Evolutionary conservation across 495 filamentous ascomycete species (phyloP), one percentile per base, ranked within the genome.

Genomic region (Aspergillus indologenus): DNA sequence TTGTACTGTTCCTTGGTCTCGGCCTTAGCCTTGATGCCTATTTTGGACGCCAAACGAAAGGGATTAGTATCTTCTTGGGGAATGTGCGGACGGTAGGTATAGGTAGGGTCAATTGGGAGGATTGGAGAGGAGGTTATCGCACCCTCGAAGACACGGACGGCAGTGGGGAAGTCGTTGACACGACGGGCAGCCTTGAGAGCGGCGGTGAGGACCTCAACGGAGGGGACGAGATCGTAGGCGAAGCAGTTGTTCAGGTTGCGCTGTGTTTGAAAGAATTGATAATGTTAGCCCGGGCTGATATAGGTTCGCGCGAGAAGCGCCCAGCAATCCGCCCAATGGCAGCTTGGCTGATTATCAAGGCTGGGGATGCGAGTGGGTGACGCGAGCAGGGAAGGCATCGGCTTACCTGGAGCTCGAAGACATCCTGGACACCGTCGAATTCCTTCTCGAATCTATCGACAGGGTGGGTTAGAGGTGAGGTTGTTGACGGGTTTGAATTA

Each of bases 211-310:
- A 99, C 95, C 66, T 90, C 86, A 54, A 93, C 85, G 53, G 93
- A 92, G 65, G 94, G 94, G 62, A 99, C 94, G 69, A 99, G 86
- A 85, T 99, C 94, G 87, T 99, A 99, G 74, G 94, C 94, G 79
- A 99, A 99, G 75, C 90, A 92, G 80, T 99, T 99, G 87, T 99
- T 99, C 65, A 99, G 84, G 79, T 99, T 99, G 72, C 94, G 92
- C 92, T 98, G 68, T 60, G 56, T 21, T 19, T 48, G 44, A 43
- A 53, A 52, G 40, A 45, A n/a, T 17, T 11, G 23, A 34, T 56
- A 57, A 58, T 53, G 40, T 43, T 24, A 45, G 34, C n/a, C 24
- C 19, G 18, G n/a, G 15, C 21, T 58, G 24, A 26, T 52, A 56
- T 51, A 19, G 21, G 18, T 26, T 34, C 17, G 20, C 17, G 21